phyloP scores from a whole-genome alignment of 2,329 filamentous ascomycete genomes.

The Cadophora malorum region DNA sequence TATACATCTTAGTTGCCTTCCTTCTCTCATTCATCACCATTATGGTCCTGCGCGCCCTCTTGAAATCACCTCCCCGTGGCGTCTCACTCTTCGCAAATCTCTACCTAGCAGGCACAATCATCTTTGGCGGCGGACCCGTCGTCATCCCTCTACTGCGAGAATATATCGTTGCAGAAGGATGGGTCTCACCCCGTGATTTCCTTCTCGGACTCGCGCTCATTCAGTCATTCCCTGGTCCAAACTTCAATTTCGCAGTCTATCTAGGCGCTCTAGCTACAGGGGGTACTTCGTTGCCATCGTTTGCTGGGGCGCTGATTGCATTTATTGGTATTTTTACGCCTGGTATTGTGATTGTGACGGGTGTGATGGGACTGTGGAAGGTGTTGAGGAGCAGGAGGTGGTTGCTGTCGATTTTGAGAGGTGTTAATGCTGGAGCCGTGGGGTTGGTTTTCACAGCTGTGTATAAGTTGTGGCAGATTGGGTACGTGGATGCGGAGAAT shows the following conservation, averaged over 20 bases:
- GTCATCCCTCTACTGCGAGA: slow-evolving; percentile 68
- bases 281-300: slow-evolving; percentile 25
- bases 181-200: slow-evolving; percentile 75
- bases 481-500: slow-evolving; percentile 58
- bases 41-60: slow-evolving; percentile 58
- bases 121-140: slow-evolving; percentile 64
- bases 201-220: slow-evolving; percentile 75
- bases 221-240: slow-evolving; percentile 71
- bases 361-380: slow-evolving; percentile 61
- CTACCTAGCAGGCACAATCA: slow-evolving; percentile 52
- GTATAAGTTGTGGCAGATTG: slow-evolving; percentile 67
- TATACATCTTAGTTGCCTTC: slow-evolving; percentile 48
- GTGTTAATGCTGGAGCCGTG: slow-evolving; percentile 65
- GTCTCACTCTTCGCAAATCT: slow-evolving; percentile 61
- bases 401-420: slow-evolving; percentile 58
- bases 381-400: slow-evolving; percentile 54
- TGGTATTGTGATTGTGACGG: slow-evolving; percentile 56
- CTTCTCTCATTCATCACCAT: slow-evolving; percentile 62
- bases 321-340: slow-evolving; percentile 61
- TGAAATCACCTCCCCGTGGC: slow-evolving; percentile 43
- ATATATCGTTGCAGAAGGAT: slow-evolving; percentile 68
- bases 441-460: slow-evolving; percentile 69
- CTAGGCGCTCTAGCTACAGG: slow-evolving; percentile 60
- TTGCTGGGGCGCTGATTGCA: slow-evolving; percentile 57
- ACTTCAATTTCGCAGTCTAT: slow-evolving; percentile 66